Evolutionary conservation across 2,329 filamentous ascomycete species (phyloP).

Genomic region (Neospermospora avenae): DNA sequence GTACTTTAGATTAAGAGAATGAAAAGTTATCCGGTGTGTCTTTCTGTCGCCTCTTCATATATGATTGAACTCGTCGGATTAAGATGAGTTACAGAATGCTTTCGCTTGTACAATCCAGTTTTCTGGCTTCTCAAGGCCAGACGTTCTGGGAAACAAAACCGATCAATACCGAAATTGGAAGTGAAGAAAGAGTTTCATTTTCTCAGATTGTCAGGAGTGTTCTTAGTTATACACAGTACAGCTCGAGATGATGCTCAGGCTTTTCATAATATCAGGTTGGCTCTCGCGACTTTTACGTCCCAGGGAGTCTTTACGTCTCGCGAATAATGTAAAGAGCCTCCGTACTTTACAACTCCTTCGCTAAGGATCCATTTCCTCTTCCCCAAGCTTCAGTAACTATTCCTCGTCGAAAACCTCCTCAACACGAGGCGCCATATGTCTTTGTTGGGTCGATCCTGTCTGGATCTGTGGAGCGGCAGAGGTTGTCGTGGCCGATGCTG

Average conservation of each 20-base stretch:
- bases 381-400: slow-evolving; percentile 10
- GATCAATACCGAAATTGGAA: not conserved
- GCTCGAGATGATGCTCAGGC: too few species aligned
- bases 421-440: slow-evolving; percentile 42
- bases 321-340: not conserved
- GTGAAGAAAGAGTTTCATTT: not conserved
- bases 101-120: too few species aligned
- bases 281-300: not conserved
- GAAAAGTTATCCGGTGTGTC: too few species aligned
- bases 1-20: too few species aligned
- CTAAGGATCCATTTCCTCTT: too few species aligned
- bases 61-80: too few species aligned
- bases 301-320: not conserved
- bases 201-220: too few species aligned
- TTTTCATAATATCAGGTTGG: too few species aligned
- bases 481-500: slow-evolving; percentile 36
- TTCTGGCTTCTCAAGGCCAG: too few species aligned
- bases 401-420: slow-evolving; percentile 42
- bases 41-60: too few species aligned
- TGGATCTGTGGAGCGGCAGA: slow-evolving; percentile 38
- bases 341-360: not conserved
- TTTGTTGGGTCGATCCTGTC: slow-evolving; percentile 36
- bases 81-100: too few species aligned
- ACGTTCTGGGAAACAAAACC: not conserved
- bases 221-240: too few species aligned